phyloP scores from a whole-genome alignment of 345 rosid genomes.

The Schrenkiella parvula region DNA sequence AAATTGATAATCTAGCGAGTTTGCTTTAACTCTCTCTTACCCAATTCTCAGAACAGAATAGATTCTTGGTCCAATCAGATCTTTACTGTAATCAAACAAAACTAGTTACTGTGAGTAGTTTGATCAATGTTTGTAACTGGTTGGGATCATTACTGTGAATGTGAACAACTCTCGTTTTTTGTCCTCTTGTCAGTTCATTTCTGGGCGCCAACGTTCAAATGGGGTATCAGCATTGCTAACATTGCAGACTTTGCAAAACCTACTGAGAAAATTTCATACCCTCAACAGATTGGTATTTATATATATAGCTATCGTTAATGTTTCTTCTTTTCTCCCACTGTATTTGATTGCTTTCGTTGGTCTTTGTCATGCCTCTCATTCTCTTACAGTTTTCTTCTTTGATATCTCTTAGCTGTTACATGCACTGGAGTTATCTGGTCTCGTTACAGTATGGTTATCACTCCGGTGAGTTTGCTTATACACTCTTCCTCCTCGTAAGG shows the following conservation, averaged over 20 bases:
- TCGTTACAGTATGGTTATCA: slow-evolving; percentile 83
- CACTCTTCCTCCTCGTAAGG: background rate
- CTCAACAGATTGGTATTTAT: slow-evolving; percentile 41
- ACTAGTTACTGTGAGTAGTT: background rate
- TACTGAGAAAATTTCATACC: slow-evolving; percentile 46
- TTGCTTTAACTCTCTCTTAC: background rate
- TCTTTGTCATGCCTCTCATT: background rate
- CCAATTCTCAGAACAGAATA: background rate
- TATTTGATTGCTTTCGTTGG: slow-evolving; percentile 2
- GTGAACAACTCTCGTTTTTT: background rate
- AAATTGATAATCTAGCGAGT: background rate
- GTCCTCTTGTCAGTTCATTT: slow-evolving; percentile 57
- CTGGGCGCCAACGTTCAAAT: slow-evolving; percentile 59
- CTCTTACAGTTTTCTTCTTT: slow-evolving; percentile 14
- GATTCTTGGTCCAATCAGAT: background rate
- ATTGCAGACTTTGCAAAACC: slow-evolving; percentile 50
- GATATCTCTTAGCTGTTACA: slow-evolving; percentile 54
- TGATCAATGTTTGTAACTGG: background rate
- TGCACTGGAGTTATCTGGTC: slow-evolving; percentile 72
- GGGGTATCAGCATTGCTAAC: slow-evolving; percentile 52
- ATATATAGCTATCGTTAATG: background rate
- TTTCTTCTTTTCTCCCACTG: background rate
- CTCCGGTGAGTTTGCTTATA: slow-evolving; percentile 54
- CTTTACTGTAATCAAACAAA: background rate
- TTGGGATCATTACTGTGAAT: background rate